These are phyloP conservation scores for Colletotrichum viniferum DNA, from an alignment of 2,329 filamentous ascomycete genomes.

Conservation along the genomic window DNA sequence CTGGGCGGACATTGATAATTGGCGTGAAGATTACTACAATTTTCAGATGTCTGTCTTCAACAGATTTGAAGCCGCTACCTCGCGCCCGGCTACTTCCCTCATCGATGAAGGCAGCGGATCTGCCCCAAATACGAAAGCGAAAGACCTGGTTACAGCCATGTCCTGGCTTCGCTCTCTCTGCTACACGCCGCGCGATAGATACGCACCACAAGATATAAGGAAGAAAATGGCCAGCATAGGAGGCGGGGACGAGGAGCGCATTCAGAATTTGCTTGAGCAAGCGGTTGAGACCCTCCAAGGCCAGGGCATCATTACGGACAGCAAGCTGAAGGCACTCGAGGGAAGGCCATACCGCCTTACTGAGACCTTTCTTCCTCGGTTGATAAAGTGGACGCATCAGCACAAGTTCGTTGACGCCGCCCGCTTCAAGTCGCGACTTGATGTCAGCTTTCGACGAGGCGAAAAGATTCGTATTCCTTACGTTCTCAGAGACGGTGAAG, in stretches of 20 bases:
- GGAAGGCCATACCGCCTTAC: slow-evolving; percentile 69
- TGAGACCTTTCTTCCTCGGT: slow-evolving; percentile 58
- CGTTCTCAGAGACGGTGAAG: slow-evolving; percentile 65
- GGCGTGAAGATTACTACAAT: slow-evolving; percentile 63
- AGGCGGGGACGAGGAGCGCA: slow-evolving; percentile 34
- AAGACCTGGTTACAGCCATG: slow-evolving; percentile 49
- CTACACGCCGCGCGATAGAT: slow-evolving; percentile 55
- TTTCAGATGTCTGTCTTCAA: slow-evolving; percentile 58
- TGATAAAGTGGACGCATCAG: slow-evolving; percentile 60
- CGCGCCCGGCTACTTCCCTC: slow-evolving; percentile 47
- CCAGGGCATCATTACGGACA: slow-evolving; percentile 62
- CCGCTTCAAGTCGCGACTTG: slow-evolving; percentile 64
- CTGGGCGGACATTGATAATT: slow-evolving; percentile 40
- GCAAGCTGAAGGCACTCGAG: slow-evolving; percentile 60
- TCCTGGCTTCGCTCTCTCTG: slow-evolving; percentile 67
- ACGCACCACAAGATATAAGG: slow-evolving; percentile 50
- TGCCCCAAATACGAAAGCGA: neutral
- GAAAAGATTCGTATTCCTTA: slow-evolving; percentile 55
- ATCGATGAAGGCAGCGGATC: slow-evolving; percentile 24
- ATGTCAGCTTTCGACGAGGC: slow-evolving; percentile 54
- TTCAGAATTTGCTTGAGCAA: slow-evolving; percentile 48
- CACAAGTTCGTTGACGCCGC: slow-evolving; percentile 63
- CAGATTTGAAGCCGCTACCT: slow-evolving; percentile 59
- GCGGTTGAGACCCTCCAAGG: slow-evolving; percentile 53
- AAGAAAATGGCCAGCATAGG: slow-evolving; percentile 57